These are phyloP conservation scores for Sugiyamaella japonica DNA, from an alignment of 1,139 yeast species.

Conservation along the genomic window DNA sequence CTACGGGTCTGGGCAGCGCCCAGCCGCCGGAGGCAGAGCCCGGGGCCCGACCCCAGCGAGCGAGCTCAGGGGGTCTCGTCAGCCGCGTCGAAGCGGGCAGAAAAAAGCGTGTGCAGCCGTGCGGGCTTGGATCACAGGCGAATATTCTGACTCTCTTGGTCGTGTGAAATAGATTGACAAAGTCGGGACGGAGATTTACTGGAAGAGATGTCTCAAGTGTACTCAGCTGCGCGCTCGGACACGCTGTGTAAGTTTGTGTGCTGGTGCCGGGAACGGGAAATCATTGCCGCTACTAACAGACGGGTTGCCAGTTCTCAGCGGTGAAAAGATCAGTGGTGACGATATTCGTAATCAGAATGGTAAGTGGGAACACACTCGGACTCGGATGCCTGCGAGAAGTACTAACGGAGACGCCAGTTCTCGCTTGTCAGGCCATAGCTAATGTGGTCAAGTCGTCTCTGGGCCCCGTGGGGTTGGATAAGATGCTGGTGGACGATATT, in stretches of 20 bases:
- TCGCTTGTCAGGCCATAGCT: slow-evolving; percentile 96
- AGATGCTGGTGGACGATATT: slow-evolving; percentile 98
- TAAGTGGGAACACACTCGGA: no score
- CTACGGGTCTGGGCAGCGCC: slow-evolving; percentile 11
- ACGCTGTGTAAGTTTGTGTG: slow-evolving; percentile 57
- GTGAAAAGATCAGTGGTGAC: slow-evolving; percentile 93
- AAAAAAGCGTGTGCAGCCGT: not conserved
- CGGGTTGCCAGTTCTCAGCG: slow-evolving; percentile 67
- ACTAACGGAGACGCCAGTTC: slow-evolving; percentile 43
- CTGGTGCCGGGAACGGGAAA: no score
- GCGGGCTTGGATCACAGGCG: not conserved
- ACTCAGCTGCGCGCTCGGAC: slow-evolving; percentile 77
- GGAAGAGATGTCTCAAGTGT: slow-evolving; percentile 58
- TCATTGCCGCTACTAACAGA: slow-evolving; percentile 11
- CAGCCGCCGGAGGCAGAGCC: slow-evolving; percentile 7
- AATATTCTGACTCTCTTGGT: slow-evolving; percentile 9
- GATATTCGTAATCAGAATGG: slow-evolving; percentile 94
- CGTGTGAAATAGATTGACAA: slow-evolving; percentile 4
- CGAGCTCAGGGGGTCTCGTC: not conserved
- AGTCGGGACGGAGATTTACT: no score
- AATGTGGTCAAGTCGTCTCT: slow-evolving; percentile 95
- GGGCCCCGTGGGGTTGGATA: slow-evolving; percentile 98
- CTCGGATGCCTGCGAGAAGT: no score
- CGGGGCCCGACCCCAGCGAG: no score
- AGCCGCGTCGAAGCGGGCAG: slow-evolving; percentile 11